A percentile compares a stretch with the other conserved stretches of the same genome.
Conservation (phyloP, 805 yeast species). For the Teunomyces stri region DNA sequence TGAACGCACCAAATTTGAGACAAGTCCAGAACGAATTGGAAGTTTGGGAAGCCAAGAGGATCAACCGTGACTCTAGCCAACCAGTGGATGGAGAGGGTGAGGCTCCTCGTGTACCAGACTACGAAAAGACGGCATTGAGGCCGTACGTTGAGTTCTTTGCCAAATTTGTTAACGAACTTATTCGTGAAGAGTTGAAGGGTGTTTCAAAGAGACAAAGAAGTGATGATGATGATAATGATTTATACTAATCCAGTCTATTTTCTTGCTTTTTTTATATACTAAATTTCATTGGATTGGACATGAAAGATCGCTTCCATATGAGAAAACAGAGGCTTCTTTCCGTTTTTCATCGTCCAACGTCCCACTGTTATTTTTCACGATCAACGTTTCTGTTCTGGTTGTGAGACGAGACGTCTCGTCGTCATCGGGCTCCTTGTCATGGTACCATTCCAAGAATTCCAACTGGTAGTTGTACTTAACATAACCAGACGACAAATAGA, state of each 20-base stretch:
- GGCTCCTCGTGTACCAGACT: constrained; percentile 36
- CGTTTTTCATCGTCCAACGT: constrained; percentile 22
- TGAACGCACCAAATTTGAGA: constrained; percentile 71
- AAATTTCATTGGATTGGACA: constrained; percentile 13
- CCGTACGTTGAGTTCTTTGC: constrained; percentile 69
- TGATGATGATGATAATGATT: constrained; percentile 21
- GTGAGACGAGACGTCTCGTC: constrained; percentile 4
- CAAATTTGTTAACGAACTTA: constrained; percentile 54
- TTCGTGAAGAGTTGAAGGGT: constrained; percentile 51
- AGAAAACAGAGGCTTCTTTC: constrained; percentile 8
- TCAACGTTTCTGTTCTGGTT: constrained; percentile 26
- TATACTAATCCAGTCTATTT: background rate
- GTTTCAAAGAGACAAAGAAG: constrained; percentile 30
- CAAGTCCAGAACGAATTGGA: constrained; percentile 65
- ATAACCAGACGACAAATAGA: constrained; percentile 55
- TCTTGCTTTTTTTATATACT: background rate
- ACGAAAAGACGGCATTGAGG: constrained; percentile 65
- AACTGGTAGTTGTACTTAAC: constrained; percentile 49
- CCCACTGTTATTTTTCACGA: constrained; percentile 39
- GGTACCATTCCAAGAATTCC: constrained; percentile 72
- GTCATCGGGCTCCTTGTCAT: constrained; percentile 30
- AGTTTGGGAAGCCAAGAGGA: constrained; percentile 38
- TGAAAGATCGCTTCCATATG: constrained; percentile 8
- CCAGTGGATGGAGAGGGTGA: constrained; percentile 20
- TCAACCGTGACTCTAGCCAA: constrained; percentile 26